phyloP scores from a whole-genome alignment of 2,329 filamentous ascomycete genomes.

The Fusarium pilosicola region DNA sequence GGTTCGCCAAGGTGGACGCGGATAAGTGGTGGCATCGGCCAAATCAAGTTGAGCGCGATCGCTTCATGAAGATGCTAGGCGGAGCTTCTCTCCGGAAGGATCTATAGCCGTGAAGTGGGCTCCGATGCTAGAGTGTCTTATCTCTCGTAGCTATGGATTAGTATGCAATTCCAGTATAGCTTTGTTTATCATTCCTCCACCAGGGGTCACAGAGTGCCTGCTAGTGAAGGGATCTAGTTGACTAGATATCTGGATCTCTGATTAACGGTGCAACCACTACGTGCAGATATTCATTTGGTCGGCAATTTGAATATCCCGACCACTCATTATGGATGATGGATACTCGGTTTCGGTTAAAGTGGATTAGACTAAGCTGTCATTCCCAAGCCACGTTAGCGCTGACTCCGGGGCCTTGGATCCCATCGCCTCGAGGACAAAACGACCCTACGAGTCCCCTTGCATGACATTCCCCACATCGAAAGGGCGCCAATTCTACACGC shows the following conservation, averaged over 20 bases:
- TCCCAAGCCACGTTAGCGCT: background rate
- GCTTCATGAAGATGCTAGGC: background rate
- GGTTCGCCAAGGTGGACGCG: constrained; percentile 10
- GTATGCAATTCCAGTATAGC: background rate
- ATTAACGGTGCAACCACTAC: background rate
- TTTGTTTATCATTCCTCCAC: background rate
- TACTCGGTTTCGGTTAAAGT: background rate
- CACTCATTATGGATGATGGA: background rate
- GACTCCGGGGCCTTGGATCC: background rate
- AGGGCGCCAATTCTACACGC: background rate
- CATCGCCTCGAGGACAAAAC: background rate
- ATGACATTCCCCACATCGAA: constrained; percentile 3
- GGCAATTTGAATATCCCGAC: background rate
- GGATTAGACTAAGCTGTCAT: background rate
- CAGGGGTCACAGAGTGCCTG: background rate
- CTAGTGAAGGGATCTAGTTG: background rate
- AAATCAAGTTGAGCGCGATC: constrained; percentile 21
- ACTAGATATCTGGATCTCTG: background rate
- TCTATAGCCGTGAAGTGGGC: background rate
- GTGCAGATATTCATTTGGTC: background rate
- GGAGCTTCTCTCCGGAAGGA: background rate
- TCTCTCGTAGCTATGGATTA: background rate
- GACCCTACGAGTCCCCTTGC: background rate
- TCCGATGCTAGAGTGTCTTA: background rate
- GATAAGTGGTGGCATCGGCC: constrained; percentile 24